Base-by-base conservation (phyloP, 768 basidiomycete species). In the Amanita fuliginea region DNA sequence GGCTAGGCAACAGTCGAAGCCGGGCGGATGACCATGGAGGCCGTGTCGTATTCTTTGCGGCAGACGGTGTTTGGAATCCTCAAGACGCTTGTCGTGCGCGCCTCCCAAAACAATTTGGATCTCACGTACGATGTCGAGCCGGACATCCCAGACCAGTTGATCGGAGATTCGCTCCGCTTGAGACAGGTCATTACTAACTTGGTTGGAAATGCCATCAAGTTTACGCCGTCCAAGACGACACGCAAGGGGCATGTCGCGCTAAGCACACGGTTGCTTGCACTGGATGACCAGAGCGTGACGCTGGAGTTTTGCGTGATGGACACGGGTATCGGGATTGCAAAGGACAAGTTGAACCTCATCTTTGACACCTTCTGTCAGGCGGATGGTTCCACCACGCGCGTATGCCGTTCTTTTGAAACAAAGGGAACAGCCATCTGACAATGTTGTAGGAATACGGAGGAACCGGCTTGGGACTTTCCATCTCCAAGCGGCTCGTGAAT, bases 351-450 rank as follows among this genome's bases (percentile, higher is more conserved):
- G 56, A 95, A 94, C 60, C 73, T 98, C 60, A 98, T 98, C 62
- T 99, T 98, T 67, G 96, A 99, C 62, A 98, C 96, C 1, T 99
- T 99, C 68, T 92, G 90, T 56, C 96, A 98, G 62, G 96, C 96
- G 0, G 96, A 98, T 71, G 96, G 96, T 21, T 97, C 93, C 6
- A 98, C 96, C 3, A 98, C 94, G 4, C 68, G 95, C 60, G 90
- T 89, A 57, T 37, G 83, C 71, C 39, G 42, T 53, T 46, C 51
- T n/a, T 52, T 52, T 42, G 53, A 28, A 13, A 52, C 52, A 39
- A 53, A 19, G 2, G 5, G 43, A 21, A 11, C 10, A 26, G 2
- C n/a, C 30, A n/a, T 6, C 41, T 54, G 6, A 45, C 40, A 4
- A 26, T 30, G 16, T 39, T 18, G 11, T 57, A 91, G 86, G 93